Conservation (phyloP, 148 eudicot species). For the Nepenthes mirabilis region DNA sequence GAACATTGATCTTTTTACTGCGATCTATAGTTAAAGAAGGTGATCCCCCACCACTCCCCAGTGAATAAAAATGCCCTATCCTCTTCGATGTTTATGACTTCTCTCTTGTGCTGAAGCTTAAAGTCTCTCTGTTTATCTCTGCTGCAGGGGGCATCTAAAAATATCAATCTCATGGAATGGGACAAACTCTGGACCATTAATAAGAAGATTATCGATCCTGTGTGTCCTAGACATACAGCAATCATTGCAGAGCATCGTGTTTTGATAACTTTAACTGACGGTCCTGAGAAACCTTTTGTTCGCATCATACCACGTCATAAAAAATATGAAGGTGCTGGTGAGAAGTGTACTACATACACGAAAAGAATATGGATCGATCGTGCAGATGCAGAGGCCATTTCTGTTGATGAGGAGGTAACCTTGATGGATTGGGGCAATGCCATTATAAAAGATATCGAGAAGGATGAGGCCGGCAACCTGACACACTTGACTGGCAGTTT, state of each 20-base stretch:
- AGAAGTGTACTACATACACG: slow-evolving; percentile 68
- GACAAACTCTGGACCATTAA: slow-evolving; percentile 96
- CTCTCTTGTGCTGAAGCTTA: background rate
- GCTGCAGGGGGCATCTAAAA: slow-evolving; percentile 87
- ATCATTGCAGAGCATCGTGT: slow-evolving; percentile 58
- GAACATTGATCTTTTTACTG: no score
- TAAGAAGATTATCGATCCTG: slow-evolving; percentile 86
- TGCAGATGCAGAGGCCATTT: slow-evolving; percentile 65
- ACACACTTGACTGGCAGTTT: slow-evolving; percentile 56
- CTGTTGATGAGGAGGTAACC: slow-evolving; percentile 76
- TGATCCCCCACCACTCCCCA: background rate
- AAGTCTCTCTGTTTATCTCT: slow-evolving; percentile 3
- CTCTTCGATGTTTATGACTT: background rate
- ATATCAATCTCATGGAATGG: slow-evolving; percentile 98
- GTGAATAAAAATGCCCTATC: no score
- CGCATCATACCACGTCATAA: slow-evolving; percentile 79
- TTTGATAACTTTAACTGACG: slow-evolving; percentile 59
- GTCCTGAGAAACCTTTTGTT: slow-evolving; percentile 68
- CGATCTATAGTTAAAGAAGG: background rate
- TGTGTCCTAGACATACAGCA: slow-evolving; percentile 93
- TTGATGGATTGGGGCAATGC: slow-evolving; percentile 99
- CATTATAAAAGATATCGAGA: slow-evolving; percentile 64
- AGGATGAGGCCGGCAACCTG: slow-evolving; percentile 58
- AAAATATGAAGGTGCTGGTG: slow-evolving; percentile 84
- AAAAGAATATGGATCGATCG: slow-evolving; percentile 75